Evolutionary conservation across 495 filamentous ascomycete genomes (phyloP).

Genomic region (Aspergillus heteromorphus): DNA sequence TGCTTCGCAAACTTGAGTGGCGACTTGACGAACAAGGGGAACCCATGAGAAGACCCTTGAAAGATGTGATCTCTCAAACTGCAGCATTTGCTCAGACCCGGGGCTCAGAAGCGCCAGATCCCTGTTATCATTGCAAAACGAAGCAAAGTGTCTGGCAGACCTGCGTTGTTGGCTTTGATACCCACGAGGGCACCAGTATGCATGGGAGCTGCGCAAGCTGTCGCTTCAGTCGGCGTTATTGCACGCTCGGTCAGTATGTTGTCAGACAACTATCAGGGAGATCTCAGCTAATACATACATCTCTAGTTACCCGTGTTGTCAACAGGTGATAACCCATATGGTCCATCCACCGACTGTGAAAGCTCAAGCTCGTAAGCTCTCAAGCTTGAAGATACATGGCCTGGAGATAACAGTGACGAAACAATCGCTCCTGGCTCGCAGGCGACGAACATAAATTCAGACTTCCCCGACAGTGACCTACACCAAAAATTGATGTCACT

Average conservation of each 20-base stretch:
- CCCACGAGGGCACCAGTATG: neutral
- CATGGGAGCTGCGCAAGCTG: slow-evolving; percentile 8
- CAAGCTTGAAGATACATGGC: too few species aligned
- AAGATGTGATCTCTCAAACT: neutral
- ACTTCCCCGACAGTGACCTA: too few species aligned
- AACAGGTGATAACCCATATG: too few species aligned
- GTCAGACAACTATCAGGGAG: too few species aligned
- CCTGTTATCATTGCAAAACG: neutral
- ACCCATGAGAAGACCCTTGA: slow-evolving; percentile 1
- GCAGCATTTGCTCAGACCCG: slow-evolving; percentile 11
- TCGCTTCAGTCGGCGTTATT: slow-evolving; percentile 4
- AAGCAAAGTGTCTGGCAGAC: slow-evolving; percentile 1
- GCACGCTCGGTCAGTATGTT: slow-evolving; percentile 3
- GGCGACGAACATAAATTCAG: too few species aligned
- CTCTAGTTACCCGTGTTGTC: neutral
- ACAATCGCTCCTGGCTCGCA: neutral
- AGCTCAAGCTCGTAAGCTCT: neutral
- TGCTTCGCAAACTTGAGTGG: slow-evolving; percentile 8
- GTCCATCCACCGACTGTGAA: too few species aligned
- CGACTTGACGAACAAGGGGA: neutral
- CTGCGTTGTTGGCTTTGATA: slow-evolving; percentile 5
- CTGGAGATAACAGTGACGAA: too few species aligned
- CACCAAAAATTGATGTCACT: too few species aligned
- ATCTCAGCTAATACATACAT: neutral
- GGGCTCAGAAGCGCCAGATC: neutral